Conservation (phyloP, 1,284 basidiomycete genomes). For the Microstroma glucosiphilum region DNA sequence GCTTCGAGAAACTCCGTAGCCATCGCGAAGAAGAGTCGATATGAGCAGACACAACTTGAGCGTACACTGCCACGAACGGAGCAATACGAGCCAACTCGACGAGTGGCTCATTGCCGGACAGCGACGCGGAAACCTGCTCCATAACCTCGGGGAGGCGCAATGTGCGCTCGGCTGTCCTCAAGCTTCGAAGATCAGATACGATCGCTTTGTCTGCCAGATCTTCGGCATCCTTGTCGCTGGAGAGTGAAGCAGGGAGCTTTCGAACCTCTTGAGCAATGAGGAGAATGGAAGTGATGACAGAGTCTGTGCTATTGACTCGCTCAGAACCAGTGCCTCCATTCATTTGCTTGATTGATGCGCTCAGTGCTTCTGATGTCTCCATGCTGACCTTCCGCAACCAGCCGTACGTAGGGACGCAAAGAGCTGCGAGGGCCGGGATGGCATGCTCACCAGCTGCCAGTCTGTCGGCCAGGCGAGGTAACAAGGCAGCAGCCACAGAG, state of each 20-base stretch:
- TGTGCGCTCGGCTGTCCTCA: constrained; percentile 11
- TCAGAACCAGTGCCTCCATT: background rate
- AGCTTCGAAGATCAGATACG: constrained; percentile 17
- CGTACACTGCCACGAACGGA: constrained; percentile 40
- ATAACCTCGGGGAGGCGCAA: constrained; percentile 25
- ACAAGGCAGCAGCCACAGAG: background rate
- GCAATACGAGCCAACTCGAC: constrained; percentile 23
- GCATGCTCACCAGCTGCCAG: background rate
- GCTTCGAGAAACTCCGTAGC: constrained; percentile 76
- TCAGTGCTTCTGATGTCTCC: too few relatives aligned
- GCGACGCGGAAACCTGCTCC: constrained; percentile 12
- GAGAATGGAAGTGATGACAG: constrained; percentile 37
- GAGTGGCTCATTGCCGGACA: background rate
- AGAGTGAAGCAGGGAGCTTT: constrained; percentile 6
- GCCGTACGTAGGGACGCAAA: constrained; percentile 9
- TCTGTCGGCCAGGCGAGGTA: background rate
- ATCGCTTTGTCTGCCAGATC: constrained; percentile 29
- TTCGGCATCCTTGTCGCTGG: constrained; percentile 7
- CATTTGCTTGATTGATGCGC: too few relatives aligned
- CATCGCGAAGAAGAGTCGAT: constrained; percentile 55
- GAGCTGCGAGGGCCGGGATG: constrained; percentile 8
- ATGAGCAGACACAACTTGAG: constrained; percentile 53
- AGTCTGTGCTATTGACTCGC: constrained; percentile 8
- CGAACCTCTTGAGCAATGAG: constrained; percentile 43
- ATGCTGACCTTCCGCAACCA: constrained; percentile 5